Evolutionary conservation across 2,329 filamentous ascomycete genomes (phyloP), one percentile per base, ranked within the genome.

Genomic region (Beauveria sp.): DNA sequence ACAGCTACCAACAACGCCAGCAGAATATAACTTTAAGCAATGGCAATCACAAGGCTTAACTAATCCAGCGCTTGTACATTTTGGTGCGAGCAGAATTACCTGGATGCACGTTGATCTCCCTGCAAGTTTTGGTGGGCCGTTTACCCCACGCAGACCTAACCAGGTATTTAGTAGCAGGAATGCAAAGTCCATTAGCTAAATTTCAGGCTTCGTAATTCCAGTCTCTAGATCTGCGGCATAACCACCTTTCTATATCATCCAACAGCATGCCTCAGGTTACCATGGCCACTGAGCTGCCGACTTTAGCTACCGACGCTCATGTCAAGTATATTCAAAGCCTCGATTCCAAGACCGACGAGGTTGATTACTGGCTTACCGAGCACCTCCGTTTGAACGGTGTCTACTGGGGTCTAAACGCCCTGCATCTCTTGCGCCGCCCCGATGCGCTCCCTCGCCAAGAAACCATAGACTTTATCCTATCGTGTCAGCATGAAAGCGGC

Each of bases 311-410:
- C 6, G 79, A 79, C 8, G 79, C 81, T 24, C 94, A 99, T 73
- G 91, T 97, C 69, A 85, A 86, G 71, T 99, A 97, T 74, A 91
- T 99, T 67, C 91, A 96, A 76, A 91, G 89, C 70, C 82, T 99
- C 67, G 92, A 99, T 75, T 92, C 88, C 66, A 88, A 89, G 71
- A 92, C 90, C 77, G 92, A 97, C 80, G 91, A 97, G 76, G 87
- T 96, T 68, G 92, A 97, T 74, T 99, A 97, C 79, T 97, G 93
- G 89, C 81, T 97, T 71, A 99, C 94, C 16, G 93, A 99, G 76
- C 94, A 99, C 73, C 82, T 99, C 66, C 91, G 94, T 63, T 83
- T 99, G 62, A 97, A 94, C 72, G 94, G 94, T 50, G 84, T 99
- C 53, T 99, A 99, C 76, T 99, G 94, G 94, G 94, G 94, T 16